phyloP scores from a whole-genome alignment of 768 basidiomycete species.

The Leccinellum albellum region DNA sequence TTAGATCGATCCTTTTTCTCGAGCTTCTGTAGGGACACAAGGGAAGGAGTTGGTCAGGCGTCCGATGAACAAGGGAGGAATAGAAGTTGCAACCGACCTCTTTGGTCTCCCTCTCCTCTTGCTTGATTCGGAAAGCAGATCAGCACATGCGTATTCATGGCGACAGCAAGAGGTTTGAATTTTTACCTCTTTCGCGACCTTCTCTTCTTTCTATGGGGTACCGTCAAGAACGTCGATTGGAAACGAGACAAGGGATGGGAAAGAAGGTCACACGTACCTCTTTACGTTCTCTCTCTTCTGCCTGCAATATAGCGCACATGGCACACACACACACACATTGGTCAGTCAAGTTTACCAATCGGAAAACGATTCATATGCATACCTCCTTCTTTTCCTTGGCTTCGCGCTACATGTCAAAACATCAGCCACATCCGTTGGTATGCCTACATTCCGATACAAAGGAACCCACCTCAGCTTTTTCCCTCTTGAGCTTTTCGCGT shows the following conservation, averaged over 20 bases:
- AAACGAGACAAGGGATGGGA: conserved; percentile 1
- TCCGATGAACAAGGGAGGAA: not conserved
- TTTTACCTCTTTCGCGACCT: conserved; percentile 54
- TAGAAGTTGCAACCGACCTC: conserved; percentile 33
- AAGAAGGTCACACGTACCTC: conserved; percentile 41
- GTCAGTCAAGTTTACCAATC: conserved; percentile 1
- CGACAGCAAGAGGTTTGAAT: not conserved
- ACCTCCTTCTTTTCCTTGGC: conserved; percentile 77
- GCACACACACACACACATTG: not conserved
- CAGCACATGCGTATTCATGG: conserved; percentile 13
- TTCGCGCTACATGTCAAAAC: conserved; percentile 51
- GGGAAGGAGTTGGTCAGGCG: not conserved
- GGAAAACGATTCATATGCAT: conserved; percentile 6
- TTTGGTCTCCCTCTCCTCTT: conserved; percentile 43
- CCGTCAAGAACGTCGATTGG: conserved; percentile 6
- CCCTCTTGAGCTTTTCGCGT: conserved; percentile 80
- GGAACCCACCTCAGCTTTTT: conserved; percentile 53
- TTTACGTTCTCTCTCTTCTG: conserved; percentile 61
- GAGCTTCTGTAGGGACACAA: conserved; percentile 37
- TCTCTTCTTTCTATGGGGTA: conserved; percentile 43
- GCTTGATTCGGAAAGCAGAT: conserved; percentile 27
- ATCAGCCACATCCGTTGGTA: conserved; percentile 5
- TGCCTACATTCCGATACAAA: not conserved
- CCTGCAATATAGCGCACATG: conserved; percentile 24
- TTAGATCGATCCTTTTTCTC: conserved; percentile 58